Percentiles rank a stretch among this genome's conserved stretches.
Evolutionary conservation across 371 early-diverging fungal species (phyloP).

Genomic region (Astathelohania contejeani): DNA sequence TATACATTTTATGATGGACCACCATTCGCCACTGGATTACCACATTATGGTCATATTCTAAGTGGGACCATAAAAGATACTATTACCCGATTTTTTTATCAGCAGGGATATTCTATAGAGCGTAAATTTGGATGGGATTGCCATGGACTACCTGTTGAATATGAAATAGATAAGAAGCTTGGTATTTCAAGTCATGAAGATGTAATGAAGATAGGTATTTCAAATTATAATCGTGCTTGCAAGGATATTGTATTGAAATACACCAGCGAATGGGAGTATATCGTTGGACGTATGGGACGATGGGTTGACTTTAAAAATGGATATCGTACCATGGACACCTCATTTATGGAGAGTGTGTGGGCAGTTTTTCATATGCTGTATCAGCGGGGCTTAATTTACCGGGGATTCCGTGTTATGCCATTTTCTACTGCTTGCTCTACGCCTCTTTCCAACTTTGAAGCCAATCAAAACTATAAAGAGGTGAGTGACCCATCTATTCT

Average conservation of each 20-base stretch:
- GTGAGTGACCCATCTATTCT: constrained; percentile 85
- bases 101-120: constrained; percentile 89
- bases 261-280: constrained; percentile 79
- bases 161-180: constrained; percentile 94
- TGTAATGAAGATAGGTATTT: constrained; percentile 87
- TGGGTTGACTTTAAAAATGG: constrained; percentile 99
- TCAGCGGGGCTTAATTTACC: constrained; percentile 84
- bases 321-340: constrained; percentile 83
- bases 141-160: constrained; percentile 97
- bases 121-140: constrained; percentile 99
- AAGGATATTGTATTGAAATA: constrained; percentile 93
- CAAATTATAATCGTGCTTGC: constrained; percentile 93
- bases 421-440: constrained; percentile 89
- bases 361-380: constrained; percentile 94
- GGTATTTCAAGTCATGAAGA: constrained; percentile 64
- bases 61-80: constrained; percentile 99
- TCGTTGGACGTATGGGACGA: constrained; percentile 89
- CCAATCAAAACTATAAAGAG: constrained; percentile 94
- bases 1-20: constrained; percentile 60
- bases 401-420: constrained; percentile 92
- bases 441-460: constrained; percentile 96
- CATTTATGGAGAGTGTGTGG: constrained; percentile 97
- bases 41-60: constrained; percentile 98
- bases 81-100: constrained; percentile 86
- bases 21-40: constrained; percentile 98